Evolutionary conservation across 768 basidiomycete species (phyloP).

Genomic region (Hericium alpestre): DNA sequence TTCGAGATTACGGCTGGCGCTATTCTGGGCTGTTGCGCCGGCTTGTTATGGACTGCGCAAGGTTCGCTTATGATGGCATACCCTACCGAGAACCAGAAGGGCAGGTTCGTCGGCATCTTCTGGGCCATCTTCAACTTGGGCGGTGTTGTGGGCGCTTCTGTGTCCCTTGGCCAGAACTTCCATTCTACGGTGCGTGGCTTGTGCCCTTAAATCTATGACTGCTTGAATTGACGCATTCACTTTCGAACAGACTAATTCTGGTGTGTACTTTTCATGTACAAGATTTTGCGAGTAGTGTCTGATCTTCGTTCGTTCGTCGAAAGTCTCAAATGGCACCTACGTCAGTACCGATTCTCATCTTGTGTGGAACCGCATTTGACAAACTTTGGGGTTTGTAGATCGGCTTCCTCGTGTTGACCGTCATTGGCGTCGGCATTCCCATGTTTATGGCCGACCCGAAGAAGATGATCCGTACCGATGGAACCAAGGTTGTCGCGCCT

Average conservation of each 20-base stretch:
- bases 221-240: not conserved
- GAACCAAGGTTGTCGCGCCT: constrained; percentile 49
- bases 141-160: constrained; percentile 63
- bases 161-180: constrained; percentile 61
- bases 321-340: constrained; percentile 67
- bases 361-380: too few species aligned
- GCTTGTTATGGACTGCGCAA: constrained; percentile 69
- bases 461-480: constrained; percentile 57
- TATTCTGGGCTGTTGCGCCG: constrained; percentile 62
- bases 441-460: constrained; percentile 58
- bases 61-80: constrained; percentile 81
- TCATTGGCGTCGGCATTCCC: constrained; percentile 58
- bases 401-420: constrained; percentile 60
- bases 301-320: not conserved
- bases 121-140: constrained; percentile 78
- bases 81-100: constrained; percentile 67
- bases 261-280: constrained; percentile 16
- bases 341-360: constrained; percentile 28
- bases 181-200: constrained; percentile 38
- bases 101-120: constrained; percentile 63
- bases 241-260: constrained; percentile 18
- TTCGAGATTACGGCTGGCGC: constrained; percentile 65
- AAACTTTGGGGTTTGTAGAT: constrained; percentile 31
- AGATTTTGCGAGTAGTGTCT: not conserved
- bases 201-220: not conserved